Evolutionary conservation across 176 grass and related monocot genomes (phyloP), one percentile per base, ranked within the genome.

Genomic region (Aegilops longissima): DNA sequence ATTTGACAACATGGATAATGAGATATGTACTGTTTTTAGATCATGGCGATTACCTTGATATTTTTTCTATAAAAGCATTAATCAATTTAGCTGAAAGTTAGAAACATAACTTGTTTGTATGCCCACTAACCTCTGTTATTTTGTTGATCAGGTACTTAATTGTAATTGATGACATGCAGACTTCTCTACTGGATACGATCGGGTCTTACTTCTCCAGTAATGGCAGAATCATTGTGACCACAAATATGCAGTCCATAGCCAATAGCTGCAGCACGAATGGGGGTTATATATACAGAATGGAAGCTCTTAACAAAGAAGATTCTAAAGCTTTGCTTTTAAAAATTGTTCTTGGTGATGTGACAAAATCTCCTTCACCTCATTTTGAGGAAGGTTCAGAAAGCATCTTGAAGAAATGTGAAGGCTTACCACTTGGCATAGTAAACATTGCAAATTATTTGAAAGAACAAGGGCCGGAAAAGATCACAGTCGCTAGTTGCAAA

Each of bases 361-460:
- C 29, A 36, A 35, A 17, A 31, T 18, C 29, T 69, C 56, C 56
- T 59, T 18, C 66, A 39, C 34, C 34, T 38, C 17, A 71, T 36
- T 40, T 71, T 71, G 23, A 35, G 35, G 18, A 21, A 69, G 68
- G 68, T 39, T 71, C 68, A 39, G 35, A 71, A 71, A 71, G 31
- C 68, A 71, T 71, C 14, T 39, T 42, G 70, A 73, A 44, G 70
- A 73, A 73, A 70, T 70, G 67, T 70, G 67, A 70, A 36, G 67
- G 67, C 7, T 59, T 59, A 21, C 56, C 56, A 21, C 56, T 59
- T 59, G 56, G 56, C 8, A 59, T 59, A 59, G 56, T 73, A 24
- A 42, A 42, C 10, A 73, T 42, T 18, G 34, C 70, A 24, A 3
- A 73, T 5, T 31, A 42, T 73, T 42, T 73, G 70, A 24, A 29